A percentile compares a stretch with the other conserved stretches of the same genome.
phyloP scores from a whole-genome alignment of 2,329 filamentous ascomycete species.

The Camptophora hylomeconis region DNA sequence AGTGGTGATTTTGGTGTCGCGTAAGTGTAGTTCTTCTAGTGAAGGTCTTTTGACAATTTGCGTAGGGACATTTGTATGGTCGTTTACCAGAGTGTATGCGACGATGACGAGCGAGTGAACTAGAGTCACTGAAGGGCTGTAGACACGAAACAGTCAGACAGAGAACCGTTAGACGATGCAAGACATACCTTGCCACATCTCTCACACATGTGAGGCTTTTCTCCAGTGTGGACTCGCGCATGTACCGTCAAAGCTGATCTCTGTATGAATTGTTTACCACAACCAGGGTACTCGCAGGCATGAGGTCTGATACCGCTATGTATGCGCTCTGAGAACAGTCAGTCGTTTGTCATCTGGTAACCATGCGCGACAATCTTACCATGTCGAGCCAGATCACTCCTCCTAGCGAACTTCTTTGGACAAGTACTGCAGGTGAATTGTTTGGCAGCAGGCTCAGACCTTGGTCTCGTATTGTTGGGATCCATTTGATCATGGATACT shows the following conservation, averaged over 20 bases:
- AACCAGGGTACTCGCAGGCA: constrained; percentile 76
- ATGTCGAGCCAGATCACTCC: constrained; percentile 88
- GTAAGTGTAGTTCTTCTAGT: constrained; percentile 90
- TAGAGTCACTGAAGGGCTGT: constrained; percentile 91
- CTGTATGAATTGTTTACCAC: constrained; percentile 95
- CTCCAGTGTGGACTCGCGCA: constrained; percentile 87
- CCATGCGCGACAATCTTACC: constrained; percentile 48
- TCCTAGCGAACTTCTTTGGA: constrained; percentile 77
- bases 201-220: constrained; percentile 97
- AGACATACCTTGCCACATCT: constrained; percentile 76
- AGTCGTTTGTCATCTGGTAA: too few species aligned
- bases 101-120: constrained; percentile 81
- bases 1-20: constrained; percentile 90
- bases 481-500: constrained; percentile 20
- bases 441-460: constrained; percentile 44
- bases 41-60: constrained; percentile 97
- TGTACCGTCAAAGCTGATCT: constrained; percentile 91
- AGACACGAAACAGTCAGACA: constrained; percentile 8
- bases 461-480: constrained; percentile 28
- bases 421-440: constrained; percentile 84
- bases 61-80: constrained; percentile 94
- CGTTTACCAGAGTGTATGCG: constrained; percentile 91
- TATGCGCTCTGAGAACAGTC: constrained; percentile 62
- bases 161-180: constrained; percentile 17
- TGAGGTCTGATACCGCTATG: constrained; percentile 86